Evolutionary conservation across 1,284 basidiomycete species (phyloP).

Genomic region (Austroboletus novae-zelandiae): DNA sequence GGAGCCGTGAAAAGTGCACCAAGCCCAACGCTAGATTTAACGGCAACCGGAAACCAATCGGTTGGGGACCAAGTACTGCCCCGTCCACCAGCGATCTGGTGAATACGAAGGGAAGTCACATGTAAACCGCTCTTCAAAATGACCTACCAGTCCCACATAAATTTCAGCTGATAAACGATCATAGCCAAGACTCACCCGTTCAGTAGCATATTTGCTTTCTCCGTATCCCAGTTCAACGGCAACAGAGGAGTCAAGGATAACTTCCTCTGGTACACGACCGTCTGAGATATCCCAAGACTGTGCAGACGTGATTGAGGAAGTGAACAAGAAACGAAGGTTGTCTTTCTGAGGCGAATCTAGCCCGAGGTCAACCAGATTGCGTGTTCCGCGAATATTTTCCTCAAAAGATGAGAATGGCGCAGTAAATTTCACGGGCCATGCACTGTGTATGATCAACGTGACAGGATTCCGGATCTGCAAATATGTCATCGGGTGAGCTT

Average conservation of each 20-base stretch:
- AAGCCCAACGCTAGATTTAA: conserved; percentile 26
- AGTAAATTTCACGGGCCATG: conserved; percentile 30
- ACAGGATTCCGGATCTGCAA: conserved; percentile 16
- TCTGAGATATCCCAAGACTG: conserved; percentile 35
- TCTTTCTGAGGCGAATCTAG: conserved; percentile 9
- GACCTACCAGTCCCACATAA: conserved; percentile 12
- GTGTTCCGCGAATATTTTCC: conserved; percentile 17
- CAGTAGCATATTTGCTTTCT: conserved; percentile 7
- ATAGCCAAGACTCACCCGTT: neutral
- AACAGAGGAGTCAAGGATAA: conserved; percentile 13
- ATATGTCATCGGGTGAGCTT: neutral
- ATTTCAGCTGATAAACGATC: too few species aligned
- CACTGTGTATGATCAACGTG: conserved; percentile 30
- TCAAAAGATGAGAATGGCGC: conserved; percentile 27
- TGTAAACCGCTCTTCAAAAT: conserved; percentile 24
- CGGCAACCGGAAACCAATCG: conserved; percentile 31
- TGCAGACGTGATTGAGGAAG: conserved; percentile 32
- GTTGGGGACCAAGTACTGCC: conserved; percentile 22
- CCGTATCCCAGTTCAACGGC: conserved; percentile 8
- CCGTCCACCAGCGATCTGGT: conserved; percentile 29
- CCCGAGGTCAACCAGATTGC: conserved; percentile 21
- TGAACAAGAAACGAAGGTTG: conserved; percentile 34
- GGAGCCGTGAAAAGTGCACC: conserved; percentile 25
- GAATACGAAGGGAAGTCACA: conserved; percentile 27
- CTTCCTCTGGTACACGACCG: conserved; percentile 34